These are phyloP conservation scores for Claviceps sp. DNA, from an alignment of 2,329 filamentous ascomycete genomes.

Conservation along the genomic window DNA sequence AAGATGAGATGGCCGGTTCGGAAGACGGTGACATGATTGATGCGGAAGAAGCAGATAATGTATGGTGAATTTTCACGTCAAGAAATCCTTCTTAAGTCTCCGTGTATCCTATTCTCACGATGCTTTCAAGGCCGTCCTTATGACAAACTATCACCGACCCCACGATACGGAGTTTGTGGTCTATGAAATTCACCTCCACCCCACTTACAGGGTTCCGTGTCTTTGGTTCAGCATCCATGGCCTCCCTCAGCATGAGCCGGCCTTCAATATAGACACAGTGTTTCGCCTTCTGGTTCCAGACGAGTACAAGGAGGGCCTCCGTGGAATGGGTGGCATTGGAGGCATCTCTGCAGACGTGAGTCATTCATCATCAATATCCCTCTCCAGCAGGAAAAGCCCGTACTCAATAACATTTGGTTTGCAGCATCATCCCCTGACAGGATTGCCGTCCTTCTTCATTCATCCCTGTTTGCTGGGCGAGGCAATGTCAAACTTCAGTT, in stretches of 20 bases:
- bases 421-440: conserved; percentile 73
- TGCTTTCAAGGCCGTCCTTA: conserved; percentile 26
- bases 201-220: conserved; percentile 61
- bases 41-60: conserved; percentile 38
- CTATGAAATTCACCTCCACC: conserved; percentile 65
- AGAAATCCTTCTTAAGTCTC: not conserved
- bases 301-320: conserved; percentile 48
- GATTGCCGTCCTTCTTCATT: conserved; percentile 71
- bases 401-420: conserved; percentile 23
- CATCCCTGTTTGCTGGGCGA: conserved; percentile 85
- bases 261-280: conserved; percentile 53
- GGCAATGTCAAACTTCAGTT: conserved; percentile 56
- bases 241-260: conserved; percentile 38
- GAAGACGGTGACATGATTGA: conserved; percentile 35
- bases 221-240: conserved; percentile 60
- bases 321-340: conserved; percentile 49
- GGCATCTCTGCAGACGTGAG: conserved; percentile 67
- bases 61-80: conserved; percentile 15
- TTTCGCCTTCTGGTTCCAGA: conserved; percentile 59
- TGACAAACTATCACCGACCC: conserved; percentile 13
- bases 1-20: conserved; percentile 10
- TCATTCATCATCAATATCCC: conserved; percentile 14
- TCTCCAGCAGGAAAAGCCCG: not conserved
- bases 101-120: conserved; percentile 10
- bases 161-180: conserved; percentile 36